phyloP scores from a whole-genome alignment of 176 grass and related monocot species.

The Dactylis glomerata region DNA sequence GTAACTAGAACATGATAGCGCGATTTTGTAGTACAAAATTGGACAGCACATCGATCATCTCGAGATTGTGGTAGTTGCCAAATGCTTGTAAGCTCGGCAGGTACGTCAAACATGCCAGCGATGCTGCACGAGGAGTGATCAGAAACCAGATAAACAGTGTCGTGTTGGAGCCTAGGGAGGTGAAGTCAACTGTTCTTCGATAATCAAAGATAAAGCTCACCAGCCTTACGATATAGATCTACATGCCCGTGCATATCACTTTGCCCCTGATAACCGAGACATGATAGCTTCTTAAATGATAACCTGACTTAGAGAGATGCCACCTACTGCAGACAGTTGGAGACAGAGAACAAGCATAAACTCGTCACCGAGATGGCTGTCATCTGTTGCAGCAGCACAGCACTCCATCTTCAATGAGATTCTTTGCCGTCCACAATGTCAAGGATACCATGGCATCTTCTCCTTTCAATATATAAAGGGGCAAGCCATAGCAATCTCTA shows the following conservation, averaged over 20 bases:
- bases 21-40: not conserved
- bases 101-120: not conserved
- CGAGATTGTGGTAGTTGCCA: not conserved
- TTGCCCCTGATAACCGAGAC: not conserved
- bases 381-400: not conserved
- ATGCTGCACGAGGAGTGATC: not conserved
- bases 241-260: not conserved
- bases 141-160: not conserved
- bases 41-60: not conserved
- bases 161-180: not conserved
- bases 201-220: not conserved
- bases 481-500: not conserved
- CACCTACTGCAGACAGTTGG: not conserved
- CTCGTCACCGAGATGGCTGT: not conserved
- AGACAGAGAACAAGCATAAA: not conserved
- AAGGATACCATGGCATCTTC: not conserved
- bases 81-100: not conserved
- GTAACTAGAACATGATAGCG: constrained; percentile 1
- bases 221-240: not conserved
- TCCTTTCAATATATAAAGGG: constrained; percentile 27
- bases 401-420: not conserved
- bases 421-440: constrained; percentile 20
- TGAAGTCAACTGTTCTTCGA: constrained; percentile 20
- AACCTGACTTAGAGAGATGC: not conserved
- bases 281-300: not conserved